Evolutionary conservation across 257 asterid species (phyloP), one percentile per base, ranked within the genome.

Genomic region (Solanum etuberosum): DNA sequence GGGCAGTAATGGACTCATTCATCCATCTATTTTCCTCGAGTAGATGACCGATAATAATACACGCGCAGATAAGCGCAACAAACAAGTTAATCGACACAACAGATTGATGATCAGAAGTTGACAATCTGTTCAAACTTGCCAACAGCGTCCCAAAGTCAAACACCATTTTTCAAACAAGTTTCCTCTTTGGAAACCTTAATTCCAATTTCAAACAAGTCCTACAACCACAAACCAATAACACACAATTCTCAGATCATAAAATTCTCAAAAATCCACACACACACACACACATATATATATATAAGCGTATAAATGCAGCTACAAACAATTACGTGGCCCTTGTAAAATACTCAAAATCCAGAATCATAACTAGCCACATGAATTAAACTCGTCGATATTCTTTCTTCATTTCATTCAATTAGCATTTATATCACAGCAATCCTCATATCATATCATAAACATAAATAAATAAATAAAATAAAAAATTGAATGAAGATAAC

Each of bases 1-100:
- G 98, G 85, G 99, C 99, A 14, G 99, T 97, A 85, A 96, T 97
- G 83, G 99, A 97, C 88, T 97, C 99, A 88, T 97, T 97, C 96
- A 97, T 96, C 99, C 99, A 97, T 23, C 98, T 96, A 88, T 88
- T 93, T 90, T 97, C 99, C 92, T 97, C 99, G 90, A 96, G 86
- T 20, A 97, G 94, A 92, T 97, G 99, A 89, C 99, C 99, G 31
- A 97, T 90, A 87, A 97, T 95, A 72, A 97, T 94, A 89, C 99
- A 97, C 13, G 96, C 94, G 42, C 97, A 96, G 14, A 97, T 93
- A 83, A 97, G 97, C 1, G 98, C 95, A 82, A 93, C 92, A 54
- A 97, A 97, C 88, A 97, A 88, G 91, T 93, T 93, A 72, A 97
- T 93, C n/a, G 99, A 87, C 61, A 94, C 96, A 86, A 97, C 97